A percentile compares a stretch with the other conserved stretches of the same genome.
Evolutionary conservation across 805 yeast species (phyloP).

Genomic region (Suhomyces sp.): DNA sequence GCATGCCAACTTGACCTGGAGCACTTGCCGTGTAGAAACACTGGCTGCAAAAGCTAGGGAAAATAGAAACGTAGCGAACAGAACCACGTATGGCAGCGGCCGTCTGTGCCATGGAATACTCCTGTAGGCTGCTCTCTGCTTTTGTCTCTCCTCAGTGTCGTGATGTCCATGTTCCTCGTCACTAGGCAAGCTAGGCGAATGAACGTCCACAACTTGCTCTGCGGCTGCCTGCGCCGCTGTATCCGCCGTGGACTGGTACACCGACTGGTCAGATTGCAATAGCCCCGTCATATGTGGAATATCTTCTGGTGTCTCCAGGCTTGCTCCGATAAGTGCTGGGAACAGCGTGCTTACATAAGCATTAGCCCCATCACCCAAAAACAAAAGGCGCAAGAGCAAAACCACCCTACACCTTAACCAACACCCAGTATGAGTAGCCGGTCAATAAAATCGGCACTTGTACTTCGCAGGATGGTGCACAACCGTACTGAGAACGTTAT

Average conservation of each 20-base stretch:
- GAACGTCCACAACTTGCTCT: conserved; percentile 27
- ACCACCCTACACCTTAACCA: neutral
- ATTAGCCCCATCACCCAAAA: neutral
- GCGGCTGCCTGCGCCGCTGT: neutral
- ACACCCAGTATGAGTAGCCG: neutral
- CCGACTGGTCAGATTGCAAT: neutral
- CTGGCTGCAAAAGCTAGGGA: conserved; percentile 40
- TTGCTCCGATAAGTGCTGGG: neutral
- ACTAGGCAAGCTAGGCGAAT: conserved; percentile 13
- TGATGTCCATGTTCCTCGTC: conserved; percentile 29
- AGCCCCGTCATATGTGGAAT: neutral
- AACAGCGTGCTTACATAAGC: neutral
- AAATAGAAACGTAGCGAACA: conserved; percentile 39
- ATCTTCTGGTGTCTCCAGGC: neutral
- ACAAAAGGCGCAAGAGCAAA: neutral
- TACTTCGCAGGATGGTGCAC: neutral
- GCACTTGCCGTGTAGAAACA: conserved; percentile 41
- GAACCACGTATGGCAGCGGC: conserved; percentile 54
- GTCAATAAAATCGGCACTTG: neutral
- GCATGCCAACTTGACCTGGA: conserved; percentile 30
- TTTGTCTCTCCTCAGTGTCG: conserved; percentile 32
- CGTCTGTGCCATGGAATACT: conserved; percentile 50
- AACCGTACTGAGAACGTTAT: conserved; percentile 13
- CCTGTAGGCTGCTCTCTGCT: conserved; percentile 49
- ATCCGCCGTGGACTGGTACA: neutral